Base-by-base conservation (phyloP, 192 early-diverging fungal species). In the Gamsiella multidivaricata region DNA sequence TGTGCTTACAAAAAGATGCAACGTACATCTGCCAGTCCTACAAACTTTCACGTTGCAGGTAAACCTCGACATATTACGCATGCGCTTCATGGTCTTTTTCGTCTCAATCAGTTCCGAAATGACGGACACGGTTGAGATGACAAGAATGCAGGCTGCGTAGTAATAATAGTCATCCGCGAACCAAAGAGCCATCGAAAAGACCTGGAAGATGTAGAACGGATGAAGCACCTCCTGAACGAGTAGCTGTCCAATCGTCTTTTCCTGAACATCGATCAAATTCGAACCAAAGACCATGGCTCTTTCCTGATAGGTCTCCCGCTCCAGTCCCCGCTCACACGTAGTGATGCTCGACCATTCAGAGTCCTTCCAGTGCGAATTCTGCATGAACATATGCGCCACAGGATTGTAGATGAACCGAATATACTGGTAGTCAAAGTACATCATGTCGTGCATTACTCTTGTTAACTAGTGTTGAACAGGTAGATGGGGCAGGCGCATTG, bases 81-180 rank as follows among this genome's bases (percentile, higher is more conserved):
- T 91, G 39, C 70, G 51, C 69, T 72, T 69, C 81, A 92, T 88
- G 34, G 90, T 95, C 85, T 88, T 78, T 57, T 91, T 89, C 5
- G 94, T 97, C 72, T 94, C 92, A 11, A 94, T 54, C 39, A 97
- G 82, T 3, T 96, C 94, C 15, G 86, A 85, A 32, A 92, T 65
- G 12, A 96, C 90, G 14, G 94, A 93, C 18, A 89, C 81, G 0
- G 89, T 87, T 14, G 94, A 94, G 51, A 98, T 96, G 14, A 97
- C 55, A 54, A 97, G 85, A 56, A 99, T 98, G 70, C 95, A 97
- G 20, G 84, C 81, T 1, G 96, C 98, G 68, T 98, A 99, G 80
- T 96, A 96, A 58, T 94, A 93, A 81, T 99, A 99, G 76, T 96
- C 88, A 60, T 99, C 98, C 25, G 91, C 64, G 62, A 86, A 91